Evolutionary conservation across 768 basidiomycete species (phyloP), one percentile per base, ranked within the genome.

Genomic region (Hypsizygus marmoreus): DNA sequence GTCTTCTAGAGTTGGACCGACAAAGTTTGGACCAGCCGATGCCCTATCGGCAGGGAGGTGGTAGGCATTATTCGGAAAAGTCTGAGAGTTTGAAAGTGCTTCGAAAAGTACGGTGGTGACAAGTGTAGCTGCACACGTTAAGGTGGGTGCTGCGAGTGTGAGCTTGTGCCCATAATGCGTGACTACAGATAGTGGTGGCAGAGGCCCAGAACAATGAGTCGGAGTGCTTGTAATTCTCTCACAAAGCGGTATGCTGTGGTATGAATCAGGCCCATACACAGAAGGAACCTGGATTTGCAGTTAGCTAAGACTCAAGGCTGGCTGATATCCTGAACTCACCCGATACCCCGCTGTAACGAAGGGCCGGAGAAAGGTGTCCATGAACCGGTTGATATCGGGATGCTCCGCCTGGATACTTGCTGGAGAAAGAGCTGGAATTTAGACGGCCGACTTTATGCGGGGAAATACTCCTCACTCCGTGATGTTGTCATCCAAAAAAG

Each of bases 401-500:
- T 59, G 40, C 61, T 76, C 73, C 9, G 43, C 36, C 38, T 43
- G 47, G 35, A 73, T 60, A 23, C 56, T 55, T 42, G 62, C 76
- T 76, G 44, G n/a, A 34, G 20, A 40, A 34, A 38, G 19, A 49
- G 28, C 32, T 24, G 46, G 28, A 20, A 28, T 30, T 13, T 33
- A 25, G 36, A 34, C 13, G 24, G 24, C 23, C 25, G 14, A 36
- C 17, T 32, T 33, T 28, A 13, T 2, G 23, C 31, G 36, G 26
- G 6, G 16, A 17, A 34, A 32, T 34, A 40, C 43, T 28, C 43
- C 69, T 54, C 47, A 65, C 77, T 70, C 63, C 60, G 62, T 40
- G 55, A 68, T 36, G 54, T 65, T 7, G 68, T 66, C 71, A 76
- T 67, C 78, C 77, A 79, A 23, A 75, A 55, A 13, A 79, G 51